Percentiles rank a stretch among this genome's conserved stretches.
Evolutionary conservation across 495 filamentous ascomycete species (phyloP).

Genomic region (Penicillium odoratum): DNA sequence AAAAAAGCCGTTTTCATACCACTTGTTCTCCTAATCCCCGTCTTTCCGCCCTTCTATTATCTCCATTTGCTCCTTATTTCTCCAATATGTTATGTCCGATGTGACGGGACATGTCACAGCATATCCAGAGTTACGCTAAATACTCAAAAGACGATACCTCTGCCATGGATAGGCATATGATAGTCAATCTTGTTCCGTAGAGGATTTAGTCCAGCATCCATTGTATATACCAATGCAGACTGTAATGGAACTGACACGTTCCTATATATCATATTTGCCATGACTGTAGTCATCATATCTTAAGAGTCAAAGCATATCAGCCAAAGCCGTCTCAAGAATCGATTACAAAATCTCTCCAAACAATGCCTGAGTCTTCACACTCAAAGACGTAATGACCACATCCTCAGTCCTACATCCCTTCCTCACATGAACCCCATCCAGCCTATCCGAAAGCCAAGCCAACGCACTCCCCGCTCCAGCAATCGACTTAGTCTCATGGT

Average conservation of each 20-base stretch:
- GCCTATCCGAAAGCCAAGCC: slow-evolving; percentile 10
- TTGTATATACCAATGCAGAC: no score
- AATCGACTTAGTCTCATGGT: slow-evolving; percentile 14
- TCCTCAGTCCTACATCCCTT: slow-evolving; percentile 7
- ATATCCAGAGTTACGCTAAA: slow-evolving; percentile 18
- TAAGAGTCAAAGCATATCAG: not conserved
- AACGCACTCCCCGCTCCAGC: slow-evolving; percentile 11
- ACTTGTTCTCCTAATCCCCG: slow-evolving; percentile 19
- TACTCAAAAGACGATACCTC: slow-evolving; percentile 17
- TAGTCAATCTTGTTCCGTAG: slow-evolving; percentile 2
- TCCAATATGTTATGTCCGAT: slow-evolving; percentile 19
- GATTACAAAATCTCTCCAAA: not conserved
- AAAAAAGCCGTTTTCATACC: slow-evolving; percentile 21
- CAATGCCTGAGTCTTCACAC: not conserved
- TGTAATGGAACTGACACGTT: no score
- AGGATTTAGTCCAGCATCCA: not conserved
- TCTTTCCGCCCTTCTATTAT: slow-evolving; percentile 16
- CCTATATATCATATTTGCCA: no score
- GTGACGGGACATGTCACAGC: slow-evolving; percentile 15
- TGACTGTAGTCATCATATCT: no score
- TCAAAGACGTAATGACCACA: not conserved
- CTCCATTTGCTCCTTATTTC: slow-evolving; percentile 16
- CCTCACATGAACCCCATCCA: slow-evolving; percentile 12
- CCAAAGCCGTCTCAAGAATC: not conserved
- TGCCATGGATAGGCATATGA: slow-evolving; percentile 14